Evolutionary conservation across 495 filamentous ascomycete genomes (phyloP).

Genomic region (Penicillium robsamsonii): DNA sequence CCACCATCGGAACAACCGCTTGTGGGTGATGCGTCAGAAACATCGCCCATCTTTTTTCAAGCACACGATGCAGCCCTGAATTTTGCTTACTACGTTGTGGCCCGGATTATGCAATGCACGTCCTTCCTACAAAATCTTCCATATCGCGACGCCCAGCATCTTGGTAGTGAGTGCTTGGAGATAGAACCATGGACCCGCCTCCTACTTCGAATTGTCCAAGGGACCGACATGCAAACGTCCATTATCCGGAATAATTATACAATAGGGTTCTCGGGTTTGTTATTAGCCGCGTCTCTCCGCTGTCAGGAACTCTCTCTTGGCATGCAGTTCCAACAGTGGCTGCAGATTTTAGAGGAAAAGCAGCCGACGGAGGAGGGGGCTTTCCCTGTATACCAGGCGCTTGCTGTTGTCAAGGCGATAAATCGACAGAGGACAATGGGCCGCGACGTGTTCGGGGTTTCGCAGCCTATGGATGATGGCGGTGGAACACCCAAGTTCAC

Average conservation of each 20-base stretch:
- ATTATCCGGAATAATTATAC: slow-evolving; percentile 27
- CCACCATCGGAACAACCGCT: slow-evolving; percentile 22
- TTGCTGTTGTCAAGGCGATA: slow-evolving; percentile 22
- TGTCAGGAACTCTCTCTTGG: slow-evolving; percentile 22
- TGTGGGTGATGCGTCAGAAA: not conserved
- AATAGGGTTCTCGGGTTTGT: slow-evolving; percentile 32
- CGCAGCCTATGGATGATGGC: slow-evolving; percentile 27
- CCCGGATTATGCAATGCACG: slow-evolving; percentile 32
- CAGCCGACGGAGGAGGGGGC: slow-evolving; percentile 29
- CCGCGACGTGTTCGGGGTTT: slow-evolving; percentile 22
- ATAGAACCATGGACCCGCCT: slow-evolving; percentile 20
- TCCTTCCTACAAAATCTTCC: slow-evolving; percentile 10
- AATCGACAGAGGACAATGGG: slow-evolving; percentile 22
- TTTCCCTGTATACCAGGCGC: slow-evolving; percentile 31
- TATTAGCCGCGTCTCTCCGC: slow-evolving; percentile 25
- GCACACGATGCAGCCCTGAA: slow-evolving; percentile 31
- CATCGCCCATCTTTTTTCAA: slow-evolving; percentile 19
- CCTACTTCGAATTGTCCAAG: slow-evolving; percentile 25
- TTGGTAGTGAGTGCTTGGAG: slow-evolving; percentile 9
- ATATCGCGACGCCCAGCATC: not conserved
- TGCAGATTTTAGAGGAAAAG: slow-evolving; percentile 15
- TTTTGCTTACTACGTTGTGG: slow-evolving; percentile 28
- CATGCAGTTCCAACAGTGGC: slow-evolving; percentile 24
- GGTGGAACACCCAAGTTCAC: slow-evolving; percentile 30
- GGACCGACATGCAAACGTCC: slow-evolving; percentile 18